Conservation (phyloP, 768 basidiomycete genomes). For the Tulasnella sp. region DNA sequence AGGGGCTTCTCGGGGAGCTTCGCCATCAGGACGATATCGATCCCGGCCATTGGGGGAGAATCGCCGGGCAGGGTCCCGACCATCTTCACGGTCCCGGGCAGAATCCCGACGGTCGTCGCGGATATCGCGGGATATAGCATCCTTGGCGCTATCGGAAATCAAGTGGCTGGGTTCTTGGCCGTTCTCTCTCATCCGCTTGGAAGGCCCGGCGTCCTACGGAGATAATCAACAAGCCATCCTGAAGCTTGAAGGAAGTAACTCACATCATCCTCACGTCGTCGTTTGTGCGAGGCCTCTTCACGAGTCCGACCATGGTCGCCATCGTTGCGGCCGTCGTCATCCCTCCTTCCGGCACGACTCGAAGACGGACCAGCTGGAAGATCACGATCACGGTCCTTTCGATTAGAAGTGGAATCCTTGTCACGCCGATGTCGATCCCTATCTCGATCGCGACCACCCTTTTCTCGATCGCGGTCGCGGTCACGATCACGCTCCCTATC, state of each 20-base stretch:
- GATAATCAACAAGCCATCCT: not conserved
- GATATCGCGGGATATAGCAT: not conserved
- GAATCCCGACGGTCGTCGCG: not conserved
- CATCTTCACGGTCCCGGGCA: too few relatives aligned
- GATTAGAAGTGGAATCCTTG: not conserved
- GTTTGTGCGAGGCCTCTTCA: constrained; percentile 17
- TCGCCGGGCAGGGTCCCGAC: too few relatives aligned
- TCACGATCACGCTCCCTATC: not conserved
- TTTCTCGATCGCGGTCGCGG: constrained; percentile 4
- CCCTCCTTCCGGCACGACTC: not conserved
- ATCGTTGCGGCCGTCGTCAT: constrained; percentile 3
- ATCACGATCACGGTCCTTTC: constrained; percentile 7
- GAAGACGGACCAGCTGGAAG: not conserved
- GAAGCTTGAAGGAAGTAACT: not conserved
- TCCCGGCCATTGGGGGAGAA: constrained; percentile 11
- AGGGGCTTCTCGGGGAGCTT: not conserved
- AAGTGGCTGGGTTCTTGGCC: not conserved
- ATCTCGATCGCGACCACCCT: not conserved
- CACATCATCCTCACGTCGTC: constrained; percentile 17
- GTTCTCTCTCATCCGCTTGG: constrained; percentile 10
- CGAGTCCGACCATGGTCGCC: not conserved
- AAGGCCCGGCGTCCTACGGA: not conserved
- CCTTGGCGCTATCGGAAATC: not conserved
- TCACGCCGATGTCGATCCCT: constrained; percentile 10
- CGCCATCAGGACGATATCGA: constrained; percentile 9